A percentile compares a stretch with the other conserved stretches of the same genome.
phyloP scores from a whole-genome alignment of 441 rosid species.

The Bocquillonia castaneifolia region DNA sequence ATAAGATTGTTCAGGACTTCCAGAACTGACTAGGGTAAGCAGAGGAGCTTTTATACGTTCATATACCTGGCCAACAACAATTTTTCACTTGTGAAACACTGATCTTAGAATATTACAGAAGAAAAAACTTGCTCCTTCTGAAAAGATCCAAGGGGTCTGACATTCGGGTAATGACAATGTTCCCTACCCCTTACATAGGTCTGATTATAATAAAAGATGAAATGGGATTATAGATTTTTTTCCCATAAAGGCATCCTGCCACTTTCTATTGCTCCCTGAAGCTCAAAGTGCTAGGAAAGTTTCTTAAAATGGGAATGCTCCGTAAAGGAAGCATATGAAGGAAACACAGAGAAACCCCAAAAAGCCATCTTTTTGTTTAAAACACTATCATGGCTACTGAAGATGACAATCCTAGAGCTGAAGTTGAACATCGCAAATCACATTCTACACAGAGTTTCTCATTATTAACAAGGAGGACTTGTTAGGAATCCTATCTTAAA shows the following conservation, averaged over 20 bases:
- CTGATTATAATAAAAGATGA: not conserved
- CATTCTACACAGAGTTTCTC: not conserved
- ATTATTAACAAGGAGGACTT: not conserved
- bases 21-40: constrained; percentile 93
- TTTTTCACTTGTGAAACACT: constrained; percentile 21
- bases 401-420: not conserved
- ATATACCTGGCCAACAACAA: constrained; percentile 57
- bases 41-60: constrained; percentile 97
- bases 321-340: too few species aligned
- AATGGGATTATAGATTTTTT: not conserved
- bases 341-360: not conserved
- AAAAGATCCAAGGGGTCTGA: not conserved
- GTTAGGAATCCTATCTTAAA: not conserved
- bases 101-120: constrained; percentile 12
- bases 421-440: not conserved
- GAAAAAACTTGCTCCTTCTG: constrained; percentile 3
- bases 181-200: not conserved
- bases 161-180: constrained; percentile 4
- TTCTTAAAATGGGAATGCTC: not conserved
- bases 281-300: not conserved
- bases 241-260: not conserved
- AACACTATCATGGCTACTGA: not conserved
- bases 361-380: not conserved
- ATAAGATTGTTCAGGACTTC: constrained; percentile 96
- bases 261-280: not conserved